Evolutionary conservation across 208 protist species (phyloP).

Genomic region (Leishmania lainsoni): DNA sequence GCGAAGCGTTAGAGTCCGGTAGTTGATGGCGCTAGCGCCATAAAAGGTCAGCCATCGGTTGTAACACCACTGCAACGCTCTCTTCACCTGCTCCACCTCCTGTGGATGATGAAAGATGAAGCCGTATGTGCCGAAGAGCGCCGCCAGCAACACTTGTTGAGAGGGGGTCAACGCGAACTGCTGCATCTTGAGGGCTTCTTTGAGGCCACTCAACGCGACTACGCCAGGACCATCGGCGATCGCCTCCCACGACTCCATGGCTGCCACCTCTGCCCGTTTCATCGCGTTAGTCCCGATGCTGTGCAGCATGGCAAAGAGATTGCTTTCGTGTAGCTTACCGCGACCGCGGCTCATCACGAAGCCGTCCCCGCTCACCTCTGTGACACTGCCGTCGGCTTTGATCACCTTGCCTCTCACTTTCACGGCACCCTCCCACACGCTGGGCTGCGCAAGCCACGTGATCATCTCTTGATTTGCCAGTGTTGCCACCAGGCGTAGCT

Average conservation of each 20-base stretch:
- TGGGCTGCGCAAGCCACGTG: constrained; percentile 46
- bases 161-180: constrained; percentile 31
- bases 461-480: constrained; percentile 63
- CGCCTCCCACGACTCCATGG: constrained; percentile 30
- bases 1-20: constrained; percentile 48
- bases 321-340: constrained; percentile 21
- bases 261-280: constrained; percentile 29
- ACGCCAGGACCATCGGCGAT: constrained; percentile 47
- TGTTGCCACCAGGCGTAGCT: constrained; percentile 37
- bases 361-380: constrained; percentile 44
- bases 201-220: constrained; percentile 32
- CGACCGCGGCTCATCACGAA: constrained; percentile 45
- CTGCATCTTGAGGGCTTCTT: constrained; percentile 32
- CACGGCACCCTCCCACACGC: constrained; percentile 57
- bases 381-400: constrained; percentile 33
- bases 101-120: constrained; percentile 60
- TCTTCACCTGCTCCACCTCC: constrained; percentile 30
- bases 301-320: constrained; percentile 39
- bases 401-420: constrained; percentile 36
- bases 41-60: constrained; percentile 58
- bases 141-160: constrained; percentile 50
- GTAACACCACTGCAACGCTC: constrained; percentile 58
- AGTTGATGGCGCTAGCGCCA: constrained; percentile 38
- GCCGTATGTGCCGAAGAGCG: constrained; percentile 50
- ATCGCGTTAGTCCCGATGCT: constrained; percentile 32